These are phyloP conservation scores for Trematosphaeria pertusa DNA, from an alignment of 2,329 filamentous ascomycete genomes.

Conservation along the genomic window DNA sequence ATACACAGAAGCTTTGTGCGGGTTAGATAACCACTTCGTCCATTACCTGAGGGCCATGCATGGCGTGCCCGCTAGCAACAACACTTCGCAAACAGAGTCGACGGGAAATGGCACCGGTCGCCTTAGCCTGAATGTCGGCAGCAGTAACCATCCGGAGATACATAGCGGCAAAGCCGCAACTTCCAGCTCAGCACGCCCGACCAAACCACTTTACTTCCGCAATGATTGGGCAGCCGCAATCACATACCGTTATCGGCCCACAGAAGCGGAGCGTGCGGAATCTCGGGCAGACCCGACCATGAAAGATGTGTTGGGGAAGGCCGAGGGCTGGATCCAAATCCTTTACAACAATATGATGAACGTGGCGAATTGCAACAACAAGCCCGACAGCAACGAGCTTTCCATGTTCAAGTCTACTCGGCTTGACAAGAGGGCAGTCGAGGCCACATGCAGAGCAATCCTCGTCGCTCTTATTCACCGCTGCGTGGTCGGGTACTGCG, in stretches of 20 bases:
- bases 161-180: too few relatives aligned
- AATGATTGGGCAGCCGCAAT: constrained; percentile 6
- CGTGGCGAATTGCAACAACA: constrained; percentile 1
- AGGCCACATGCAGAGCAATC: constrained; percentile 9
- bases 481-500: constrained; percentile 9
- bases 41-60: constrained; percentile 6
- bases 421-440: constrained; percentile 7
- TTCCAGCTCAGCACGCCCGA: neutral
- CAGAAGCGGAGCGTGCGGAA: neutral
- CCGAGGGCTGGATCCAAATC: constrained; percentile 1
- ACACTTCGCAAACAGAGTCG: neutral
- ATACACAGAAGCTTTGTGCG: neutral
- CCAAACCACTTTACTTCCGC: constrained; percentile 1
- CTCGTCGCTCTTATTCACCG: constrained; percentile 9
- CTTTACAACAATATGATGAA: constrained; percentile 7
- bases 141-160: too few relatives aligned
- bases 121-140: too few relatives aligned
- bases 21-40: constrained; percentile 4
- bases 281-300: constrained; percentile 2
- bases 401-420: constrained; percentile 6
- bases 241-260: constrained; percentile 7
- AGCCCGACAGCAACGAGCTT: constrained; percentile 4
- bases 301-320: constrained; percentile 1
- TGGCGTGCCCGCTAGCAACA: constrained; percentile 1
- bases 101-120: too few relatives aligned